Evolutionary conservation across 345 rosid species (phyloP).

Genomic region (Alliaria petiolata): DNA sequence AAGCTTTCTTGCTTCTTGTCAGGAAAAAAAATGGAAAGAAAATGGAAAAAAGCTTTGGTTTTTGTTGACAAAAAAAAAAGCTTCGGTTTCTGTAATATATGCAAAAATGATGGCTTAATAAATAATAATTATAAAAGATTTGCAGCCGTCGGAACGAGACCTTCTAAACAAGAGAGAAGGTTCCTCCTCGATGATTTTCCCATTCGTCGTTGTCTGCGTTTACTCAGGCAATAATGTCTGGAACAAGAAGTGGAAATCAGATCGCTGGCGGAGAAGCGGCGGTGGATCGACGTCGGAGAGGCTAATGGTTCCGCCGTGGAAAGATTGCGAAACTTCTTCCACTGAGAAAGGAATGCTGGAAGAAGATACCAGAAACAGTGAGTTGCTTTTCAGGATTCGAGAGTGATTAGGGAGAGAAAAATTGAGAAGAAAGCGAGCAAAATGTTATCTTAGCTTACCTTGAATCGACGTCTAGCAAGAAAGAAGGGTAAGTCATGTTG

Average conservation of each 20-base stretch:
- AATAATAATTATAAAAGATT: neutral
- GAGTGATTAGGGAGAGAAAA: neutral
- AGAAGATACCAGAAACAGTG: neutral
- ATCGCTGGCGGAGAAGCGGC: constrained; percentile 52
- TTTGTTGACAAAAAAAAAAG: too few relatives aligned
- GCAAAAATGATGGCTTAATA: constrained; percentile 2
- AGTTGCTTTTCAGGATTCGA: constrained; percentile 7
- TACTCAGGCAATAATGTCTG: constrained; percentile 32
- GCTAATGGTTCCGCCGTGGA: constrained; percentile 24
- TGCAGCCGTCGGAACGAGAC: neutral
- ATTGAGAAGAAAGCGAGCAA: neutral
- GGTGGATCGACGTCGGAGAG: constrained; percentile 50
- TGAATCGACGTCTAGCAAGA: constrained; percentile 61
- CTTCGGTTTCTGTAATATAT: constrained; percentile 16
- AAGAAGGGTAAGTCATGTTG: constrained; percentile 44
- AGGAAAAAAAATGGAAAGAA: neutral
- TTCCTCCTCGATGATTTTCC: neutral
- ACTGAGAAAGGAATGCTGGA: constrained; percentile 57
- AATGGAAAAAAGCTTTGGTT: too few relatives aligned
- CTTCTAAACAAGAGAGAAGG: neutral
- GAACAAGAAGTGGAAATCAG: constrained; percentile 50
- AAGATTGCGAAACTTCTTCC: constrained; percentile 53
- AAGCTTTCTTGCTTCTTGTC: constrained; percentile 3
- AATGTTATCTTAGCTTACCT: constrained; percentile 28
- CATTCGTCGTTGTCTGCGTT: neutral